Base-by-base conservation (phyloP, 1,284 basidiomycete species). In the Vanrija sp. region DNA sequence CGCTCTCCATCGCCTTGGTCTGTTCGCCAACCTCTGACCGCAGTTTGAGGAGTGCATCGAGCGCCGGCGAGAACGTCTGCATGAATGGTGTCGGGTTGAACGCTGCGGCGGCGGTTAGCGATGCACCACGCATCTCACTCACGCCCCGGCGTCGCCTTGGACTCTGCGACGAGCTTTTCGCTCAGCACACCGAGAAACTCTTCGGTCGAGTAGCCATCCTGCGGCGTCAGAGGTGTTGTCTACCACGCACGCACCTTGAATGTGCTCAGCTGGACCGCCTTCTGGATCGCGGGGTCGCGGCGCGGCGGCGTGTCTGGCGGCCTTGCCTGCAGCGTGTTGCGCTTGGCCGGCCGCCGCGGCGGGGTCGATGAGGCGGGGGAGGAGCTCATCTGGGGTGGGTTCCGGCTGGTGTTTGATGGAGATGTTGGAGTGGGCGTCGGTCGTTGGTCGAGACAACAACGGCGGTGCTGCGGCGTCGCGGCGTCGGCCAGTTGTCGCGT, bases 11-110 rank as follows among this genome's bases (percentile, higher is more conserved):
- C 67, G 89, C 86, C 69, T 92, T 88, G 0, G 90, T 92, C 74
- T 88, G 87, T 14, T 85, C 81, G 59, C 95, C 88, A 5, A 98
- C 88, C 76, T 95, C 88, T 64, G 87, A 87, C 29, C 94, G 83
- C 5, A 97, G 83, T 2, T 85, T 80, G 49, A 96, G 87, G 29
- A 99, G 83, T 54, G 83, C 83, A 74, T 96, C 92, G 6, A 97
- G 85, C 0, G 91, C 88, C 14, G 86, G 84, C 68, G 97, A 94
- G 66, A 98, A 95, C 0, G 89, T 91, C 51, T 84, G 80, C 59
- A 97, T 89, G 77, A 98, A 97, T 0, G 96, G 92, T 64, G 87
- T 85, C 0, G 95, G 91, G 70, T 97, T 87, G 74, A 98, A 97
- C 1, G 94, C 92, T 94, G 64, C 18, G 8, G 15, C 8, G 26